Evolutionary conservation across 2,329 filamentous ascomycete genomes (phyloP), one percentile per base, ranked within the genome.

Genomic region (Pseudogymnoascus sp.): DNA sequence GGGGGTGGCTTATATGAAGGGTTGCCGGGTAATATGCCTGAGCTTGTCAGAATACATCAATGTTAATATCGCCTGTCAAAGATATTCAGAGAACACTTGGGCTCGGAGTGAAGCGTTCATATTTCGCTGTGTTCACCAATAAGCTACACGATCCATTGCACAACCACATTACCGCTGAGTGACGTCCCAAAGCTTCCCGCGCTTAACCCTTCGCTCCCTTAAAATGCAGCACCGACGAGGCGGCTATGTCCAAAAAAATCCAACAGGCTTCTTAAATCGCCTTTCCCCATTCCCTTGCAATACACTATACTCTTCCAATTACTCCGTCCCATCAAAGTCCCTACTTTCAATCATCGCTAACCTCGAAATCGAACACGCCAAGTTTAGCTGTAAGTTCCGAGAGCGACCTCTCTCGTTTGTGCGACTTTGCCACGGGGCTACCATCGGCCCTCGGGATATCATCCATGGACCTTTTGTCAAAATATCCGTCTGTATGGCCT

Each of bases 391-490:
- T 62, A 25, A 59, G 60, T 63, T 64, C 63, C 60, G 67, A 70
- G 66, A 73, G 66, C 63, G 72, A 76, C 66, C 67, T 71, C 67
- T 75, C 75, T 63, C 75, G 73, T 63, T 75, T 77, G 67, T 77
- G 78, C 68, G 79, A 81, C 65, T 76, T 77, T 64, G 76, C 79
- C 63, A 70, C 74, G 67, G 79, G 81, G 67, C 73, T 77, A 33
- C 73, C 72, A 62, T 69, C 74, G 23, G 70, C 71, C 63, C 67
- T 69, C 69, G 66, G 73, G 68, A 64, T 74, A 66, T 70, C 69
- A 68, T 65, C 70, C 65, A 42, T 69, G 66, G 50, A 33, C 28
- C 4, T 56, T 18, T 25, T 5, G n/a, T 56, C 50, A 33, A 56
- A 56, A 73, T 77, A 70, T 77, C 78, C 50, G 12, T 59, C 53